Base-by-base conservation (phyloP, 306 rosid genomes). In the Prunus mira region DNA sequence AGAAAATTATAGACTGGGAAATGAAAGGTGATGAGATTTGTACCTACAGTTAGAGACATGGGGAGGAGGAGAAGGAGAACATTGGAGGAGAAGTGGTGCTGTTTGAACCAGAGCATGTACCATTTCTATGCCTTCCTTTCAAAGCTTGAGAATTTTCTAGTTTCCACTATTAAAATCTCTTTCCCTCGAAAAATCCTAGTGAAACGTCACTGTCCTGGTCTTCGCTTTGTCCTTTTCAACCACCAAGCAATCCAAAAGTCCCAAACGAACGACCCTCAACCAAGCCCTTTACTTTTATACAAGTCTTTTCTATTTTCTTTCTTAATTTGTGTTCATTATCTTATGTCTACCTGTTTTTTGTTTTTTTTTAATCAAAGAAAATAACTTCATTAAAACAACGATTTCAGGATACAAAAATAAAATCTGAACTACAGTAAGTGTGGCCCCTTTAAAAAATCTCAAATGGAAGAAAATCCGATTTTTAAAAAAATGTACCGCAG, bases 81-180 rank as follows among this genome's bases (percentile, higher is more conserved):
- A 71, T 52, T 75, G 79, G 70, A 85, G 81, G 32, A 85, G 90
- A 61, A 82, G 71, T 65, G 94, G 87, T 10, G 88, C 50, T 72
- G 88, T 55, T 58, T 82, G 86, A 25, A 76, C 81, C 65, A 87
- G 91, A 83, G 86, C 9, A 77, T 78, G 90, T 51, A 82, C 89
- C 96, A 91, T 94, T 78, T 79, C 78, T 78, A 54, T 28, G 75
- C 25, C 47, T 71, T 77, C 65, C 78, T 68, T 19, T 61, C 12
- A 50, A 61, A 30, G 76, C 68, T 86, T 80, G n/a, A 51, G 51
- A 15, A 30, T 14, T 8, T 30, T 6, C 54, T 30, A n/a, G 17
- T 10, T 9, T 22, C 58, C 54, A 22, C 62, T 20, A 8, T 11
- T 2, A 47, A 67, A 56, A 13, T 54, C 4, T 70, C 55, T 43